Evolutionary conservation across 805 yeast genomes (phyloP).

Genomic region (Candida yuanshanica): DNA sequence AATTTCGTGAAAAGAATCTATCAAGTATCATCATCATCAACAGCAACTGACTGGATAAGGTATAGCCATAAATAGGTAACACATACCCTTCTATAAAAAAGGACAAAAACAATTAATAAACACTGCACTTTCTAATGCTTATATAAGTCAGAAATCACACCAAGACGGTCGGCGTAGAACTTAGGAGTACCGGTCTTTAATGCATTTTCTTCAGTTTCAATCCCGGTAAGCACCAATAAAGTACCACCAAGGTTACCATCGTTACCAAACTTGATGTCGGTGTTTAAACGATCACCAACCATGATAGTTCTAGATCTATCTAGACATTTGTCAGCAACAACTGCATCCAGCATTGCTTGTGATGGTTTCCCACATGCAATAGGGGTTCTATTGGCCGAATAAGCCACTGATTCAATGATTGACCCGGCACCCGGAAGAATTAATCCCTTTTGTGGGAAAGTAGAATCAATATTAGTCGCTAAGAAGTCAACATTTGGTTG

Average conservation of each 20-base stretch:
- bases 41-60: no score
- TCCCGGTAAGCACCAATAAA: conserved; percentile 84
- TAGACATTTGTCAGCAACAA: conserved; percentile 53
- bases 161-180: conserved; percentile 58
- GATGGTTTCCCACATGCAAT: conserved; percentile 92
- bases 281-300: conserved; percentile 94
- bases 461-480: conserved; percentile 93
- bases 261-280: conserved; percentile 89
- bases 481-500: conserved; percentile 61
- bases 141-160: conserved; percentile 58
- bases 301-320: conserved; percentile 65
- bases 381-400: conserved; percentile 76
- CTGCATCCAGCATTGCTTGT: conserved; percentile 83
- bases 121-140: not conserved
- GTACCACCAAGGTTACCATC: conserved; percentile 86
- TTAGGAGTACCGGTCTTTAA: conserved; percentile 48
- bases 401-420: conserved; percentile 69
- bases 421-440: conserved; percentile 96
- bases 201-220: conserved; percentile 69
- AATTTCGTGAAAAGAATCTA: no score
- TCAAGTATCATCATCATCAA: no score
- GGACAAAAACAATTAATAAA: not conserved
- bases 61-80: no score
- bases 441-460: conserved; percentile 84
- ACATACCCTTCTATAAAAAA: no score